Conservation (phyloP, 176 grass and related monocot species). For the Oryza australiensis region DNA sequence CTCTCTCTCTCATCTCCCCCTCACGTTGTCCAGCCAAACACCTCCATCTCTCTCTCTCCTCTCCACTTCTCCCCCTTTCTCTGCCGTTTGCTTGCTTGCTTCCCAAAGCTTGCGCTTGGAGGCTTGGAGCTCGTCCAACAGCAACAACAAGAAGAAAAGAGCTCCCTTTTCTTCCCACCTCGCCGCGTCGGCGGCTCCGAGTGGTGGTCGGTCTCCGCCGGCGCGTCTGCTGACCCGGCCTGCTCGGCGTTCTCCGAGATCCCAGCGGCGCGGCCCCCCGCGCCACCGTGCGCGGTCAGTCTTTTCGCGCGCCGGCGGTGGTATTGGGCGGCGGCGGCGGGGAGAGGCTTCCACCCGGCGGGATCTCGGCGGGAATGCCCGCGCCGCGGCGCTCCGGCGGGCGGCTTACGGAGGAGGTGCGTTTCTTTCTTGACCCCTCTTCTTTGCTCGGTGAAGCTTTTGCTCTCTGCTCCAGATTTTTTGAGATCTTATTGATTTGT, state of each 20-base stretch:
- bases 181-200: not conserved
- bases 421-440: not conserved
- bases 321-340: not conserved
- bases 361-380: conserved; percentile 33
- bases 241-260: not conserved
- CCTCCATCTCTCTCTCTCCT: not conserved
- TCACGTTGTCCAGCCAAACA: too few relatives aligned
- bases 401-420: conserved; percentile 19
- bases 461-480: not conserved
- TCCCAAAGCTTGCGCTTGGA: not conserved
- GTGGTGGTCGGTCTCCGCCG: not conserved
- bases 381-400: not conserved
- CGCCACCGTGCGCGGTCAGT: not conserved
- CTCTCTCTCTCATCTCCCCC: not conserved
- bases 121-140: not conserved
- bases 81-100: not conserved
- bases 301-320: not conserved
- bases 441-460: not conserved
- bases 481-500: not conserved
- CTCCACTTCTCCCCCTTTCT: not conserved
- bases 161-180: not conserved
- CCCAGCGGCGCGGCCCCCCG: not conserved
- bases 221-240: not conserved
- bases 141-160: not conserved
- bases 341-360: not conserved